phyloP scores from a whole-genome alignment of 352 stramenopile species.

The Phytophthora cajani region DNA sequence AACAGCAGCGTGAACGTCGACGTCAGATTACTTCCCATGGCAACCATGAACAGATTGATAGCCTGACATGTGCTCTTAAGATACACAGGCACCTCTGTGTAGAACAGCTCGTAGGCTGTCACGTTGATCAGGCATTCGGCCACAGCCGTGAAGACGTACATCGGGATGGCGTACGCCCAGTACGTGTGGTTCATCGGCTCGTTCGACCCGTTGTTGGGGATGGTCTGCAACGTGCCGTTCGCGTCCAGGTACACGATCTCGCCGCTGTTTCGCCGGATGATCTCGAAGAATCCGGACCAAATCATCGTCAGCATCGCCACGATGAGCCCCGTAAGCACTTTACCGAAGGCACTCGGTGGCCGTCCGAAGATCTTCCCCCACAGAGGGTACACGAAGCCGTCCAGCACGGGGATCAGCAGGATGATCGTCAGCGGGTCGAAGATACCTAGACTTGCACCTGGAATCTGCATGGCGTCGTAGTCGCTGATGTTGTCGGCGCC shows the following conservation, averaged over 20 bases:
- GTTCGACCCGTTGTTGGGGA: conserved; percentile 61
- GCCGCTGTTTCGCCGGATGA: conserved; percentile 64
- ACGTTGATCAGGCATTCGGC: conserved; percentile 91
- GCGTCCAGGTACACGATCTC: conserved; percentile 45
- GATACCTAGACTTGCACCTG: conserved; percentile 81
- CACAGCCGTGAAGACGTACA: conserved; percentile 85
- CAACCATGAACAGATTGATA: conserved; percentile 90
- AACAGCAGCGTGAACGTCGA: conserved; percentile 90
- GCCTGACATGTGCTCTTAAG: conserved; percentile 89
- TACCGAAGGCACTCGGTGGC: conserved; percentile 77
- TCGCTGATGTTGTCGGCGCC: conserved; percentile 40
- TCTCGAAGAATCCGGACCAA: conserved; percentile 85
- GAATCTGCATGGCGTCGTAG: conserved; percentile 55
- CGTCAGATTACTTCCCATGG: conserved; percentile 89
- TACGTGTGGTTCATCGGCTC: conserved; percentile 86
- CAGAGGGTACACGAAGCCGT: conserved; percentile 77
- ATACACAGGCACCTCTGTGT: conserved; percentile 88
- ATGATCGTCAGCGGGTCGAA: conserved; percentile 90
- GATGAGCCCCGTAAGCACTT: conserved; percentile 78
- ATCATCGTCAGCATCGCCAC: conserved; percentile 86
- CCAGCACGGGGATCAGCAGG: conserved; percentile 75
- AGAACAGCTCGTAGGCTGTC: conserved; percentile 89
- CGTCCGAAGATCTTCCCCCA: conserved; percentile 62
- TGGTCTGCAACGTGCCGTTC: conserved; percentile 32
- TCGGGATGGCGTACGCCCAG: conserved; percentile 82